Conservation (phyloP, 2,329 filamentous ascomycete genomes). For the Penicillium rolfsii region DNA sequence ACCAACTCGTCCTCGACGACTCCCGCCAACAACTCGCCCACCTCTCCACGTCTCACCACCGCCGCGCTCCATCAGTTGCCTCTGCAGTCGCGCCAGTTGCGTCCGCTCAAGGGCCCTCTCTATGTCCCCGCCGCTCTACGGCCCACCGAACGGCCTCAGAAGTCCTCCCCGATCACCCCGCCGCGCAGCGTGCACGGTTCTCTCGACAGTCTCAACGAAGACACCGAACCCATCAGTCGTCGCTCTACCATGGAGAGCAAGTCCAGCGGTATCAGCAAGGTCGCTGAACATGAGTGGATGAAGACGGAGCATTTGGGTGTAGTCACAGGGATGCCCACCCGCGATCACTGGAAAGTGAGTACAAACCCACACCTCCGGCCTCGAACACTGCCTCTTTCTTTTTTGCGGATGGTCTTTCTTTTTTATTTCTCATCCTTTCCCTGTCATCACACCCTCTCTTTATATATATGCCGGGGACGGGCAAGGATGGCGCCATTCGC, state of each 20-base stretch:
- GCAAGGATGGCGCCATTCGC: slow-evolving; percentile 26
- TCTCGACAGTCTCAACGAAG: slow-evolving; percentile 52
- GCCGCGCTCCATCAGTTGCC: slow-evolving; percentile 42
- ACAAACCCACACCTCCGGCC: too few relatives aligned
- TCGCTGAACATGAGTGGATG: slow-evolving; percentile 57
- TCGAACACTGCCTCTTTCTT: slow-evolving; percentile 1
- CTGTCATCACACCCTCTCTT: background rate
- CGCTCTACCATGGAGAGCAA: slow-evolving; percentile 48
- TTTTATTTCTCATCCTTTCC: background rate
- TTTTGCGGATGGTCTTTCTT: background rate
- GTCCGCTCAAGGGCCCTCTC: slow-evolving; percentile 62
- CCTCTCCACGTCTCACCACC: slow-evolving; percentile 52
- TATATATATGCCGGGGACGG: slow-evolving; percentile 26
- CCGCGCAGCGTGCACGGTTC: slow-evolving; percentile 60
- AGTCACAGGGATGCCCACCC: slow-evolving; percentile 62
- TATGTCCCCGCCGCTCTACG: slow-evolving; percentile 67
- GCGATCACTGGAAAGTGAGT: slow-evolving; percentile 69
- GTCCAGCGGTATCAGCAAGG: slow-evolving; percentile 49
- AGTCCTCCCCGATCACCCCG: slow-evolving; percentile 50
- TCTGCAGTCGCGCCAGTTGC: slow-evolving; percentile 59
- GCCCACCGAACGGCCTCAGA: slow-evolving; percentile 59
- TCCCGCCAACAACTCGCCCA: slow-evolving; percentile 58
- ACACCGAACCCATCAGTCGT: slow-evolving; percentile 41
- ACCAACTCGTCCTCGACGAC: slow-evolving; percentile 54
- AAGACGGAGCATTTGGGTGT: slow-evolving; percentile 57